Evolutionary conservation across 2,329 filamentous ascomycete species (phyloP).

Genomic region (Penicillium sp.): DNA sequence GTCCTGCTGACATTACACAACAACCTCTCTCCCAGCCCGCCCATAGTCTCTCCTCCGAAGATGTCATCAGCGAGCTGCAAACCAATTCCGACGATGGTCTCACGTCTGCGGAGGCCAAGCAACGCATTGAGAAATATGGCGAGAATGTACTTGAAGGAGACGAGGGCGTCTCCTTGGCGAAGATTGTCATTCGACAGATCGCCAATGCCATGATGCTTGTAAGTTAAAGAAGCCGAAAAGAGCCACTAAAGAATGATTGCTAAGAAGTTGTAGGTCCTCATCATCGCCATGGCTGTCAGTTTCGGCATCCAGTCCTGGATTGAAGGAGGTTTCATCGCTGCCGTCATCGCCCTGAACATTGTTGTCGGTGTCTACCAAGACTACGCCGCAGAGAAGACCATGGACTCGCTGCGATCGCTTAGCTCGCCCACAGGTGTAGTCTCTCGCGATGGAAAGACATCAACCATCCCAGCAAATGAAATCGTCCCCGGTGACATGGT

Average conservation of each 20-base stretch:
- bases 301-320: slow-evolving; percentile 58
- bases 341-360: slow-evolving; percentile 58
- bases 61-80: slow-evolving; percentile 54
- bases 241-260: not conserved
- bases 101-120: slow-evolving; percentile 52
- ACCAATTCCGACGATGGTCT: slow-evolving; percentile 60
- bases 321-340: slow-evolving; percentile 59
- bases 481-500: slow-evolving; percentile 63
- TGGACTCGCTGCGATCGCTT: slow-evolving; percentile 56
- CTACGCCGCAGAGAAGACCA: slow-evolving; percentile 60
- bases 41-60: slow-evolving; percentile 57
- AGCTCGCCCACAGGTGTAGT: slow-evolving; percentile 58
- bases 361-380: slow-evolving; percentile 61
- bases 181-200: slow-evolving; percentile 64
- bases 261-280: slow-evolving; percentile 59
- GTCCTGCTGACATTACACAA: slow-evolving; percentile 37
- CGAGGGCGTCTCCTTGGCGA: slow-evolving; percentile 64
- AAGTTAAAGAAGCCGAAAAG: slow-evolving; percentile 14
- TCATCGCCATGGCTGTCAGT: slow-evolving; percentile 69
- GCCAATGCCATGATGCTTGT: slow-evolving; percentile 69
- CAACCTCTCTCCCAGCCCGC: slow-evolving; percentile 58
- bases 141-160: slow-evolving; percentile 65
- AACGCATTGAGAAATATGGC: slow-evolving; percentile 57
- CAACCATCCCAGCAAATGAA: slow-evolving; percentile 54
- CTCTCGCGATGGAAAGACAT: slow-evolving; percentile 56